These are phyloP conservation scores for Colletotrichum incanum DNA, from an alignment of 2,329 filamentous ascomycete genomes.

Conservation along the genomic window DNA sequence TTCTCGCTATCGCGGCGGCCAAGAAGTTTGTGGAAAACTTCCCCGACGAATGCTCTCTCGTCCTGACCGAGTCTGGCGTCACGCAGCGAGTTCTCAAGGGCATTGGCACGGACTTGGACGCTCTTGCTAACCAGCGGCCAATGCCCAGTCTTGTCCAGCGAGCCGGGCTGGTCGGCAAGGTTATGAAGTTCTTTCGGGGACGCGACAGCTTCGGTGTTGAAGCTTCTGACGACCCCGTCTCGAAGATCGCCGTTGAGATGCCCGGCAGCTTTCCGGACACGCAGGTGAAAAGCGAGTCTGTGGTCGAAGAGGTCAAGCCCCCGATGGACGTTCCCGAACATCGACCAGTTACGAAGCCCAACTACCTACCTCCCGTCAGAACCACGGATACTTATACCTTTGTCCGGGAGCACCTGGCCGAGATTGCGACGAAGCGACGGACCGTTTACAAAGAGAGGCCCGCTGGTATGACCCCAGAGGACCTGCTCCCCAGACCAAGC, in stretches of 20 bases:
- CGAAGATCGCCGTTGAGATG: slow-evolving; percentile 14
- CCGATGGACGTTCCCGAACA: not conserved
- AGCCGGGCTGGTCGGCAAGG: slow-evolving; percentile 37
- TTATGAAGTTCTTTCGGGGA: slow-evolving; percentile 36
- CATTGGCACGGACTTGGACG: slow-evolving; percentile 30
- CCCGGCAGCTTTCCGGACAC: slow-evolving; percentile 38
- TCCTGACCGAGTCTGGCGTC: slow-evolving; percentile 28
- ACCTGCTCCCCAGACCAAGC: not conserved
- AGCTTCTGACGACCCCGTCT: not conserved
- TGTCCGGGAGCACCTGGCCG: slow-evolving; percentile 28
- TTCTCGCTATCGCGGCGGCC: slow-evolving; percentile 18
- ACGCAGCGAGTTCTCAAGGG: slow-evolving; percentile 25
- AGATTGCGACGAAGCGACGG: slow-evolving; percentile 25
- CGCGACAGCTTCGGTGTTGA: slow-evolving; percentile 36
- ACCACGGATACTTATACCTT: slow-evolving; percentile 35
- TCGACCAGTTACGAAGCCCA: not conserved
- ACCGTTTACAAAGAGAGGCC: not conserved
- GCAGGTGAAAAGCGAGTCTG: slow-evolving; percentile 3
- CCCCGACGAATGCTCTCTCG: slow-evolving; percentile 20
- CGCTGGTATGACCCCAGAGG: not conserved
- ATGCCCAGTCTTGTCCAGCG: slow-evolving; percentile 36
- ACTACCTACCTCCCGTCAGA: slow-evolving; percentile 16
- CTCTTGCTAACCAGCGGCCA: slow-evolving; percentile 27
- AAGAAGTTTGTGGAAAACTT: slow-evolving; percentile 26
- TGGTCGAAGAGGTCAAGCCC: not conserved